Conservation (phyloP, 1,284 basidiomycete species). For the Gomphus sp. region DNA sequence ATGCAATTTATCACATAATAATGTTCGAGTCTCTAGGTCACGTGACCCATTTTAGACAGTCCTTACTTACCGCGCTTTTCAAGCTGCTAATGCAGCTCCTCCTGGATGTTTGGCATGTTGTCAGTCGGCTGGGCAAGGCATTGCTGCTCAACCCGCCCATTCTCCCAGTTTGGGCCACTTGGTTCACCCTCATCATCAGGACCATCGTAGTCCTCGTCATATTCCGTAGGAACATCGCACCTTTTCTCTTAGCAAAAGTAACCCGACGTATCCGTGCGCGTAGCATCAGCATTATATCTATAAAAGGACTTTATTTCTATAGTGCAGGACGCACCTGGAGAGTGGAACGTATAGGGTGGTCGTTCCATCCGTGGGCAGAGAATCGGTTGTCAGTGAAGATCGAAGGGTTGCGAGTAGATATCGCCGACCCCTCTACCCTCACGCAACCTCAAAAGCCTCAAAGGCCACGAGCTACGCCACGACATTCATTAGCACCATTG, state of each 20-base stretch:
- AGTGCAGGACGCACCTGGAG: constrained; percentile 42
- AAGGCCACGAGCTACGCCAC: not conserved
- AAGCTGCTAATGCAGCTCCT: not conserved
- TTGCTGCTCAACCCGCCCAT: constrained; percentile 2
- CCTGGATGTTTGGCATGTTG: not conserved
- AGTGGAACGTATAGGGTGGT: constrained; percentile 58
- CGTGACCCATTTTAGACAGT: not conserved
- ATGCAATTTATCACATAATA: too few species aligned
- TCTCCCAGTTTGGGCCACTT: constrained; percentile 5
- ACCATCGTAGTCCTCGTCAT: constrained; percentile 44
- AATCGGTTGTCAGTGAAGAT: constrained; percentile 48
- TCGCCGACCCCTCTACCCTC: constrained; percentile 17
- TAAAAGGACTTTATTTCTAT: constrained; percentile 63
- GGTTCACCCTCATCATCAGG: constrained; percentile 22
- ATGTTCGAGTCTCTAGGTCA: not conserved
- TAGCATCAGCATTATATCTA: constrained; percentile 65
- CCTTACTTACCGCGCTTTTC: not conserved
- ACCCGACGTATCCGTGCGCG: constrained; percentile 55
- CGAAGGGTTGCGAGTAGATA: constrained; percentile 48
- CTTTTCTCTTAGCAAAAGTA: constrained; percentile 47
- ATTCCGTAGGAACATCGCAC: constrained; percentile 54
- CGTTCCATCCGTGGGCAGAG: constrained; percentile 37
- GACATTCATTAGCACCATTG: not conserved
- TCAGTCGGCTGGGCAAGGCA: not conserved
- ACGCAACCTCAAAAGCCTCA: not conserved